Evolutionary conservation across 352 stramenopile genomes (phyloP), one percentile per base, ranked within the genome.

Genomic region (Globisporangium carolinianum): DNA sequence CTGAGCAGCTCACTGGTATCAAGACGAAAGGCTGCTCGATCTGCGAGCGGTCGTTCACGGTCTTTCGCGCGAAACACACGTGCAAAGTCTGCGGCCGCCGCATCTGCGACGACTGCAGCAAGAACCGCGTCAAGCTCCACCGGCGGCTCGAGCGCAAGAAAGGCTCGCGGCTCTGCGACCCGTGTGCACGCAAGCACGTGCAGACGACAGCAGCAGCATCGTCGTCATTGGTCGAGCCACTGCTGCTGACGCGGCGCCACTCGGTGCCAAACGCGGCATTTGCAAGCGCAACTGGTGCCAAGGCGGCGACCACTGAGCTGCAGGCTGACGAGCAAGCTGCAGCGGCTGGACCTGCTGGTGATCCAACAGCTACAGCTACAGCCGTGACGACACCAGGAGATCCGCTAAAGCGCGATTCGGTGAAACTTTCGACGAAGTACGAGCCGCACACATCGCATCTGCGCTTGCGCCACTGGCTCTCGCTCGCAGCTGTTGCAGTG

Each of bases 41-140:
- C 45, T 91, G 81, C 56, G 76, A 89, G 53, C 76, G 78, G 2
- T 86, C 81, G 32, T 91, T 91, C 57, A 79, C 75, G 2, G 79
- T 93, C 45, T 90, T 93, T 54, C 79, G 79, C 42, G 68, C 81
- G 51, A 91, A 91, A 64, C 83, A 93, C 60, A 89, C 81, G 60
- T 93, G 83, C 60, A 86, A 87, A 62, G 58, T 87, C 5, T 93
- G 83, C 57, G 54, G 64, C 41, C 67, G 74, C 47, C 84, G 85
- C 60, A 83, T 91, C 51, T 93, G 83, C 57, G 83, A 93, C 53
- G 79, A 90, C 69, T 93, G 83, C 67, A 90, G 79, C 62, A 87
- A 89, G 68, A 93, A 83, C 65, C 65, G 83, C 39, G 74, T 89
- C 56, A 89, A 90, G 62, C 69, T 88, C 11, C 69, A 92, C 55